These are phyloP conservation scores for Pyrenochaeta sp. DNA, from an alignment of 2,329 filamentous ascomycete genomes.

Conservation along the genomic window DNA sequence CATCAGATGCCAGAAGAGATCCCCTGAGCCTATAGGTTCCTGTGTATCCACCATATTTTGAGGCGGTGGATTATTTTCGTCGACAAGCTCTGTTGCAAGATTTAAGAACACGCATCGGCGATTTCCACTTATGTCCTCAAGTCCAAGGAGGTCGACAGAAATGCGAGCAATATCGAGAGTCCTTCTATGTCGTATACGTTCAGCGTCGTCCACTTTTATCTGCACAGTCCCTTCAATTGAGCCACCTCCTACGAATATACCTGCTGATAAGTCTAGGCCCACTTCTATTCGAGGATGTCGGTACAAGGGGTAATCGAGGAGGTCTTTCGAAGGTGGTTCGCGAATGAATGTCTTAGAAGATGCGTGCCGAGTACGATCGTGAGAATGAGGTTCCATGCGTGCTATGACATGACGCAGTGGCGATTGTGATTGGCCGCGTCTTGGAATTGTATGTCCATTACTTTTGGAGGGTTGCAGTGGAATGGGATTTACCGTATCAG, in stretches of 20 bases:
- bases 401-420: constrained; percentile 56
- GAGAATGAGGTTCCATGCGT: constrained; percentile 52
- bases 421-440: constrained; percentile 56
- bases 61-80: constrained; percentile 59
- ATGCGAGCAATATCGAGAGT: constrained; percentile 58
- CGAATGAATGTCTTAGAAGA: constrained; percentile 60
- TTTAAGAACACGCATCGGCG: constrained; percentile 59
- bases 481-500: constrained; percentile 24
- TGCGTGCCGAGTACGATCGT: constrained; percentile 52
- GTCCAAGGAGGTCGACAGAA: constrained; percentile 60
- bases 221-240: constrained; percentile 61
- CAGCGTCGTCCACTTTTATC: constrained; percentile 57
- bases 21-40: constrained; percentile 45
- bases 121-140: constrained; percentile 58
- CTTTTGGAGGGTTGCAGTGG: constrained; percentile 34
- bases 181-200: constrained; percentile 52
- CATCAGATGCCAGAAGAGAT: constrained; percentile 58
- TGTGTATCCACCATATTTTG: constrained; percentile 57
- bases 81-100: constrained; percentile 60
- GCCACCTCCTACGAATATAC: constrained; percentile 63
- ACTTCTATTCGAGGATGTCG: constrained; percentile 59
- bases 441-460: constrained; percentile 50
- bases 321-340: constrained; percentile 54
- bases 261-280: constrained; percentile 58
- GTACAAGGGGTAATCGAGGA: constrained; percentile 58